Evolutionary conservation across 176 grass and related monocot species (phyloP).

Genomic region (Ensete glaucum): DNA sequence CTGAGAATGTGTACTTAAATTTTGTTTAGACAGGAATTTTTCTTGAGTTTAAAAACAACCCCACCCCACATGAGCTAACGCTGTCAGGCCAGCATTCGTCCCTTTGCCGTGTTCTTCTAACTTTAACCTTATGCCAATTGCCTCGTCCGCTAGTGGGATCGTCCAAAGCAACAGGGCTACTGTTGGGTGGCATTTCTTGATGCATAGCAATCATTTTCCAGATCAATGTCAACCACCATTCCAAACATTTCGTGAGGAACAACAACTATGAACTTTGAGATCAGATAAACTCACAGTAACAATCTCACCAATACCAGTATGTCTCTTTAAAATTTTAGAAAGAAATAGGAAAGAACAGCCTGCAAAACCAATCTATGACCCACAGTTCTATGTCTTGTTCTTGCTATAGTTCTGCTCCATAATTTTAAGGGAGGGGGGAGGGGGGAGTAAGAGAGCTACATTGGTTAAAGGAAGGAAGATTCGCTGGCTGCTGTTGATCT

Average conservation of each 20-base stretch:
- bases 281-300: background rate
- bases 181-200: constrained; percentile 9
- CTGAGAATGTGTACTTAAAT: too few relatives aligned
- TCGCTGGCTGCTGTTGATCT: background rate
- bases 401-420: constrained; percentile 5
- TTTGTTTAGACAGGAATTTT: too few relatives aligned
- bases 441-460: background rate
- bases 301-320: background rate
- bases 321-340: background rate
- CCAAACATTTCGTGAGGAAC: constrained; percentile 35
- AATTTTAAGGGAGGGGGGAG: background rate
- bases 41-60: too few relatives aligned
- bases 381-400: background rate
- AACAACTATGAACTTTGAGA: background rate
- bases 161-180: background rate
- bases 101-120: background rate
- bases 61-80: too few relatives aligned
- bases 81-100: background rate
- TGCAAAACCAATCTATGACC: constrained; percentile 18
- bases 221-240: constrained; percentile 56
- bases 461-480: too few relatives aligned
- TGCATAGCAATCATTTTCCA: constrained; percentile 38
- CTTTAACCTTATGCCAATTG: background rate
- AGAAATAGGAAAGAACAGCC: background rate
- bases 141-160: background rate